Base-by-base conservation (phyloP, 257 asterid genomes). In the Ehretia macrophylla region DNA sequence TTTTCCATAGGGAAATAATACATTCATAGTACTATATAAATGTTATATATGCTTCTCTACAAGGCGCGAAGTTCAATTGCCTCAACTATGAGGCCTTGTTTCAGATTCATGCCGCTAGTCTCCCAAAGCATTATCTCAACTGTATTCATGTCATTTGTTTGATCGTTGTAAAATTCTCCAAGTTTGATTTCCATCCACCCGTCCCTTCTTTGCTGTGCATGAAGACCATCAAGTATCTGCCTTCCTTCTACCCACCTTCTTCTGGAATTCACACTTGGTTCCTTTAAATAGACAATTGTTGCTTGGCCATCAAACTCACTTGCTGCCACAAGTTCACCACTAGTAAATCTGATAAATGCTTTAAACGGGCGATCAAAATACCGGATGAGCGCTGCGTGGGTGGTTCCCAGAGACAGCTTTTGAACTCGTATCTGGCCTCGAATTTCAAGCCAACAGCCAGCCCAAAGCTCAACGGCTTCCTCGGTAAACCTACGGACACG, bases 401-500 rank as follows among this genome's bases (percentile, higher is more conserved):
- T 62, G 0, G 84, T 77, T 50, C 76, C 56, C 48, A 49, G 20
- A 1, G 95, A 80, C 49, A 83, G 50, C 53, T 79, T 47, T 44
- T 20, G 53, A 19, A 75, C 50, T 38, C 64, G 70, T 54, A 85
- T 70, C 37, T 68, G 73, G 23, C 85, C 93, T 59, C 67, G 77
- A 39, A 85, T 69, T 18, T 83, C 83, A 18, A 88, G 82, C 95
- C 85, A 82, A 17, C 85, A 78, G 23, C 73, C 77, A 8, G 69
- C 55, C 51, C 53, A 71, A 51, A 88, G 82, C 69, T n/a, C n/a
- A n/a, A 66, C 67, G 2, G 87, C 96, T 68, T 83, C 95, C 69
- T 88, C 88, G 0, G 74, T 27, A 58, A 88, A 85, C 83, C 95
- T 88, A 76, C 67, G n/a, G n/a, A n/a, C n/a, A n/a, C n/a, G n/a